Evolutionary conservation across 1,284 basidiomycete genomes (phyloP).

Genomic region (Coniferiporia weirii): DNA sequence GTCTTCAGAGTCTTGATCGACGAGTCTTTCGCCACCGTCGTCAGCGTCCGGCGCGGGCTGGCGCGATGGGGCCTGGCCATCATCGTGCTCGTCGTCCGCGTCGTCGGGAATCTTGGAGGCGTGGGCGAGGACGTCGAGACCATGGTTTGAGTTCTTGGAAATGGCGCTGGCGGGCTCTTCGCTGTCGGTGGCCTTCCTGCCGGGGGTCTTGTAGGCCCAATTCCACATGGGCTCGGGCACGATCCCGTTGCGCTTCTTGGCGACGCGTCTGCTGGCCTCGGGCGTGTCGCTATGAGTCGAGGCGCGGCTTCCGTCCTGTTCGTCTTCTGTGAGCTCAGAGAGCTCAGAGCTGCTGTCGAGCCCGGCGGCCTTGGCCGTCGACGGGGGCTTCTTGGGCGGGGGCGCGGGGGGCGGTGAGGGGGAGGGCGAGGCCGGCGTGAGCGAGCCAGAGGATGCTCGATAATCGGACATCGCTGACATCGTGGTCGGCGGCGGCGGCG

Average conservation of each 20-base stretch:
- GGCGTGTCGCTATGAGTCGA: conserved; percentile 11
- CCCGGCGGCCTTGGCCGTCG: conserved; percentile 12
- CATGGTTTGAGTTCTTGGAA: conserved; percentile 53
- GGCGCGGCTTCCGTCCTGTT: conserved; percentile 33
- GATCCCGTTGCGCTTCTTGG: conserved; percentile 57
- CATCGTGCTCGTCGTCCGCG: conserved; percentile 24
- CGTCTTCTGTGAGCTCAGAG: conserved; percentile 76
- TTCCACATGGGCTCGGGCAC: conserved; percentile 75
- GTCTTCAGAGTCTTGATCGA: conserved; percentile 14
- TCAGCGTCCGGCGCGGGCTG: conserved; percentile 7
- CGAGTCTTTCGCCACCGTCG: conserved; percentile 11
- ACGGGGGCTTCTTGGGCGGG: conserved; percentile 22
- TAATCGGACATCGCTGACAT: conserved; percentile 46
- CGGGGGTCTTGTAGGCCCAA: conserved; percentile 53
- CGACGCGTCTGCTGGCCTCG: conserved; percentile 26
- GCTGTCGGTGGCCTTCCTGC: conserved; percentile 20
- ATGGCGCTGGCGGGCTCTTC: conserved; percentile 26
- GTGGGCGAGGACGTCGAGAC: conserved; percentile 32
- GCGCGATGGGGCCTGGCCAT: not conserved
- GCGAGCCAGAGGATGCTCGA: conserved; percentile 53
- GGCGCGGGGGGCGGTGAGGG: conserved; percentile 28
- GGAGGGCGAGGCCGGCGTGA: conserved; percentile 55
- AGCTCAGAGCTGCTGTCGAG: conserved; percentile 69
- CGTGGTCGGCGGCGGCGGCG: conserved; percentile 23
- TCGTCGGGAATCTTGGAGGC: conserved; percentile 26